Evolutionary conservation across 345 rosid genomes (phyloP).

Genomic region (Corchorus capsularis): DNA sequence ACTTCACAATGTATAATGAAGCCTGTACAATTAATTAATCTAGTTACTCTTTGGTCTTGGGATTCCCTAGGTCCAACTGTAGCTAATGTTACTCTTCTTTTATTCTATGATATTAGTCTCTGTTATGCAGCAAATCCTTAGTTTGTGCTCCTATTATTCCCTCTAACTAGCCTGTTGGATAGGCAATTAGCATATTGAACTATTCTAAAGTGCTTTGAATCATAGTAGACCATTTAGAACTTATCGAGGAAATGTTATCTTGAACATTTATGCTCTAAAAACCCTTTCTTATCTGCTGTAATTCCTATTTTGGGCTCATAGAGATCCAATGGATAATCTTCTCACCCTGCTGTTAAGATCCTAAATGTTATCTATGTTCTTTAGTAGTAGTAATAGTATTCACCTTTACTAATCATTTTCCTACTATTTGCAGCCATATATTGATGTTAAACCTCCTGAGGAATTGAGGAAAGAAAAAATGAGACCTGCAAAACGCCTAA

Average conservation of each 20-base stretch:
- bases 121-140: neutral
- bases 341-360: too few species aligned
- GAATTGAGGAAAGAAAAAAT: constrained; percentile 61
- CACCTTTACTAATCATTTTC: constrained; percentile 6
- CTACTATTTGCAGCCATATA: constrained; percentile 64
- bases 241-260: neutral
- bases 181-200: neutral
- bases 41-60: neutral
- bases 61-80: neutral
- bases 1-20: neutral
- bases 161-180: too few species aligned
- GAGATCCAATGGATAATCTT: neutral
- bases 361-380: too few species aligned
- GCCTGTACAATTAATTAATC: neutral
- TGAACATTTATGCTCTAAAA: neutral
- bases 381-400: neutral
- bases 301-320: neutral
- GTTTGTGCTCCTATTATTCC: neutral
- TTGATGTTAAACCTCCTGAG: constrained; percentile 55
- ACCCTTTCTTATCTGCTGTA: too few species aligned
- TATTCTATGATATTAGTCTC: neutral
- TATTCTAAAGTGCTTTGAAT: neutral
- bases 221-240: neutral
- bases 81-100: neutral
- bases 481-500: constrained; percentile 64